phyloP scores from a whole-genome alignment of 345 rosid genomes.

The Nasturtium officinale region DNA sequence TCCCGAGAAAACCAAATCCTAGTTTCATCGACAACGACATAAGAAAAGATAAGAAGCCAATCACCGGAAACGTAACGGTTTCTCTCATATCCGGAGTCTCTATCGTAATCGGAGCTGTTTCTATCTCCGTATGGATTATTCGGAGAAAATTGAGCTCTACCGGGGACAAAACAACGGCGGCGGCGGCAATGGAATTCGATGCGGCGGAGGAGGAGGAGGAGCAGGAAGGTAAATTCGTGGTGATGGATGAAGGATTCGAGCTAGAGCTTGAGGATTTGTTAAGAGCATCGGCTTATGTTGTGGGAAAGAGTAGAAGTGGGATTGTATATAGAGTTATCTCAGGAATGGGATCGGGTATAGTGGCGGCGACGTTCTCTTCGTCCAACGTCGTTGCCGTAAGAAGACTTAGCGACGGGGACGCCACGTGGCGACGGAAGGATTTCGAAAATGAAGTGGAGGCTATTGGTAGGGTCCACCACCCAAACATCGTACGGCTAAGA shows the following conservation, averaged over 20 bases:
- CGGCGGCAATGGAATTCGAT: conserved; percentile 23
- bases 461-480: conserved; percentile 72
- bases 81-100: conserved; percentile 69
- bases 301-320: conserved; percentile 87
- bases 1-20: conserved; percentile 42
- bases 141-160: conserved; percentile 48
- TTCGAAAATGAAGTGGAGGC: conserved; percentile 86
- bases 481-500: conserved; percentile 72
- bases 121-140: conserved; percentile 60
- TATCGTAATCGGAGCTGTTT: conserved; percentile 62
- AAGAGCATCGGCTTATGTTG: conserved; percentile 94
- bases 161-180: conserved; percentile 42
- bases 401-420: conserved; percentile 78
- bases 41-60: conserved; percentile 26
- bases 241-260: conserved; percentile 76
- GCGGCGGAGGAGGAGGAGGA: conserved; percentile 47
- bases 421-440: conserved; percentile 71
- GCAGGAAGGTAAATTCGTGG: conserved; percentile 66
- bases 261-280: conserved; percentile 83
- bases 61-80: conserved; percentile 53
- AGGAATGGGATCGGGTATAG: conserved; percentile 59
- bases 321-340: conserved; percentile 82
- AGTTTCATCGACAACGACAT: conserved; percentile 17
- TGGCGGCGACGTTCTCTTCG: conserved; percentile 29
- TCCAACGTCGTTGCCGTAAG: conserved; percentile 74